Evolutionary conservation across 2,329 filamentous ascomycete species (phyloP).

Genomic region (Tolypocladium ovalisporum): DNA sequence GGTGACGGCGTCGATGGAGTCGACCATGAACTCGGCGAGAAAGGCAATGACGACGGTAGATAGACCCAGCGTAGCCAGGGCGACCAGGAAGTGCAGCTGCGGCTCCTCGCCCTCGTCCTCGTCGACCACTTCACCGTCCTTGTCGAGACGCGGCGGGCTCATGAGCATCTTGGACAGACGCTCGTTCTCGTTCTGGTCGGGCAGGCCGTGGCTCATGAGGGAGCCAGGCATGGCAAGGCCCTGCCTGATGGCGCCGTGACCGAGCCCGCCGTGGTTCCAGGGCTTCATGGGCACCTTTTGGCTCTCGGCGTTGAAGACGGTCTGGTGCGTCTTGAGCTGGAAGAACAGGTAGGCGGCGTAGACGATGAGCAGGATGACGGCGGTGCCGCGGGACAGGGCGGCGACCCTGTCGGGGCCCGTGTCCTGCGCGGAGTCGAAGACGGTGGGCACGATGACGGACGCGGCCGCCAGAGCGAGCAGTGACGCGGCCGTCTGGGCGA

Average conservation of each 20-base stretch:
- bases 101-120: slow-evolving; percentile 68
- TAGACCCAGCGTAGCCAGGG: slow-evolving; percentile 58
- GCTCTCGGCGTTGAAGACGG: slow-evolving; percentile 69
- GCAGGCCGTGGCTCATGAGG: slow-evolving; percentile 24
- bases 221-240: slow-evolving; percentile 29
- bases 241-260: slow-evolving; percentile 22
- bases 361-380: slow-evolving; percentile 72
- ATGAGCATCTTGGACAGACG: slow-evolving; percentile 33
- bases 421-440: slow-evolving; percentile 51
- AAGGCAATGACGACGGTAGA: slow-evolving; percentile 72
- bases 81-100: slow-evolving; percentile 60
- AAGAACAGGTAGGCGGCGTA: slow-evolving; percentile 81
- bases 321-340: slow-evolving; percentile 76
- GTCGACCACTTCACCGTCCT: slow-evolving; percentile 31
- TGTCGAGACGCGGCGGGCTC: slow-evolving; percentile 22
- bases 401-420: slow-evolving; percentile 40
- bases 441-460: slow-evolving; percentile 79
- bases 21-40: slow-evolving; percentile 70
- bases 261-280: slow-evolving; percentile 21
- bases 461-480: slow-evolving; percentile 70
- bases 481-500: slow-evolving; percentile 80
- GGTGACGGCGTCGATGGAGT: slow-evolving; percentile 60
- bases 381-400: slow-evolving; percentile 58
- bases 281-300: slow-evolving; percentile 61
- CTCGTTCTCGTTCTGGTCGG: slow-evolving; percentile 24